These are phyloP conservation scores for Lentinula detonsa DNA, from an alignment of 768 basidiomycete species.

Conservation along the genomic window DNA sequence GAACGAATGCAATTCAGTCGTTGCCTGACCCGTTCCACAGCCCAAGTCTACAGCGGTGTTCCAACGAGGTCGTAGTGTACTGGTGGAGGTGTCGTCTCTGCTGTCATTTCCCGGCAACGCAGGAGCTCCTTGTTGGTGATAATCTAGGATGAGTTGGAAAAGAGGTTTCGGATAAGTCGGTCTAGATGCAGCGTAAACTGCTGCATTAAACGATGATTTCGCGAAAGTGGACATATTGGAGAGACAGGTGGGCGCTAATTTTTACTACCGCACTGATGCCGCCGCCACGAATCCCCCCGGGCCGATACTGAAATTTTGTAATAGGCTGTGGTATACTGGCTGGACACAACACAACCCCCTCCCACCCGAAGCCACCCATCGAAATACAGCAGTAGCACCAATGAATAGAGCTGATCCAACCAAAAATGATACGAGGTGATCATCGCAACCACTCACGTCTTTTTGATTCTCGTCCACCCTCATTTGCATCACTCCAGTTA, in stretches of 20 bases:
- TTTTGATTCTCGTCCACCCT: no score
- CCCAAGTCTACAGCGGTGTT: conserved; percentile 68
- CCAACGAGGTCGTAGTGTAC: conserved; percentile 26
- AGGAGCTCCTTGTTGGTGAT: conserved; percentile 26
- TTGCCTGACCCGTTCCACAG: conserved; percentile 81
- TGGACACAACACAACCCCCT: no score
- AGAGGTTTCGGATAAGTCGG: conserved; percentile 47
- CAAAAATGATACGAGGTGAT: no score
- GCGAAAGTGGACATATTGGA: conserved; percentile 47
- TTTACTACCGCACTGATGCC: no score
- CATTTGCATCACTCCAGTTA: no score
- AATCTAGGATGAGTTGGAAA: conserved; percentile 38
- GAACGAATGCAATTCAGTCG: conserved; percentile 51
- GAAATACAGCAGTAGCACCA: no score
- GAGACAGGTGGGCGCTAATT: neutral
- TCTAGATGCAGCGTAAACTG: conserved; percentile 39
- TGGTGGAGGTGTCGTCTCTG: neutral
- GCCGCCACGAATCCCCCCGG: no score
- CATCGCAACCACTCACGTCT: no score
- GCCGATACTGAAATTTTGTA: no score
- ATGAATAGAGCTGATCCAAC: no score
- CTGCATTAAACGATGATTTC: conserved; percentile 42
- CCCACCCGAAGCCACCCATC: no score
- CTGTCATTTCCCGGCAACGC: neutral
- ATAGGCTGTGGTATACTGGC: no score